Percentiles rank a stretch among this genome's conserved stretches.
These are phyloP conservation scores for Phtheirospermum japonicum DNA, from an alignment of 257 asterid species.

Conservation along the genomic window DNA sequence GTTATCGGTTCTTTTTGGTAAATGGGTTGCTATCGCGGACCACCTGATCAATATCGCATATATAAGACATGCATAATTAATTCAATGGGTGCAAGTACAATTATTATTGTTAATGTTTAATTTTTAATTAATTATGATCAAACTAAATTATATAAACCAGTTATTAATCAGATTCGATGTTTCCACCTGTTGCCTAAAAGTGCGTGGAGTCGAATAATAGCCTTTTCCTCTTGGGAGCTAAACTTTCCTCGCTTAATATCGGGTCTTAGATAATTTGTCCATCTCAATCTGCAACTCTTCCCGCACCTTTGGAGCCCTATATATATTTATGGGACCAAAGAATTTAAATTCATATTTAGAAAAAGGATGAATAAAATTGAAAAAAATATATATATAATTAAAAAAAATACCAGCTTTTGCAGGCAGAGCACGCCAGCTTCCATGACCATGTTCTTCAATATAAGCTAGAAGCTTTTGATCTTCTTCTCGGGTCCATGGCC, in stretches of 20 bases:
- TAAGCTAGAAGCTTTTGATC: constrained; percentile 50
- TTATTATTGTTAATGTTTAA: too few species aligned
- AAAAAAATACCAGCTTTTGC: constrained; percentile 44
- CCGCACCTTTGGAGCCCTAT: constrained; percentile 61
- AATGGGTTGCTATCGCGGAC: constrained; percentile 54
- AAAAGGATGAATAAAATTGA: too few species aligned
- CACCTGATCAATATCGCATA: constrained; percentile 32
- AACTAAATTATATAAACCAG: too few species aligned
- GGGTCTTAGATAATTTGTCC: constrained; percentile 55
- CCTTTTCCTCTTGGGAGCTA: constrained; percentile 50
- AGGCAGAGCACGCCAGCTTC: constrained; percentile 59
- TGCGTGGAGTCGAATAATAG: constrained; percentile 60
- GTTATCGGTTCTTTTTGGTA: constrained; percentile 53
- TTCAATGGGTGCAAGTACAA: too few species aligned
- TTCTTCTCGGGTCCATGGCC: constrained; percentile 66
- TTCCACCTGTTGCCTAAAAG: constrained; percentile 55
- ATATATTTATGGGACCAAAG: neutral
- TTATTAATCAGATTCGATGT: too few species aligned
- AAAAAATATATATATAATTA: too few species aligned
- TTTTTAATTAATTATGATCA: neutral
- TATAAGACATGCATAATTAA: neutral
- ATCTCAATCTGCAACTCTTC: constrained; percentile 58
- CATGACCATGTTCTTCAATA: constrained; percentile 51
- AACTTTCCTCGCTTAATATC: constrained; percentile 59
- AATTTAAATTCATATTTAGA: neutral